Evolutionary conservation across 352 stramenopile species (phyloP).

Genomic region (Phytophthora pinifolia): DNA sequence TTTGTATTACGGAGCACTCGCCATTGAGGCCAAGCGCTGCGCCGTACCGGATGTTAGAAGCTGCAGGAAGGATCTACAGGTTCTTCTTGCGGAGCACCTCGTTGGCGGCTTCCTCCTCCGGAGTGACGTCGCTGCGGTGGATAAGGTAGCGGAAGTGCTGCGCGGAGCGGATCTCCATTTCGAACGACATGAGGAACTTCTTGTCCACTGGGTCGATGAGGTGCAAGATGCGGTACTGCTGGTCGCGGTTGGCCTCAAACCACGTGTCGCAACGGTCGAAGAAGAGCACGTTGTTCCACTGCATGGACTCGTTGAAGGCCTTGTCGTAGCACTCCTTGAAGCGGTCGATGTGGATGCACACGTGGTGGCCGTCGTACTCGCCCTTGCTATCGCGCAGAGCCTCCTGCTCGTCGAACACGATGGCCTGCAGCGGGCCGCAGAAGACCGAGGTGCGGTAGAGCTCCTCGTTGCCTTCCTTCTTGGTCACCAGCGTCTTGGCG

Average conservation of each 20-base stretch:
- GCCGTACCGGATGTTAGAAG: conserved; percentile 8
- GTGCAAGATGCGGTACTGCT: conserved; percentile 75
- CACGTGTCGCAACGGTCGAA: conserved; percentile 74
- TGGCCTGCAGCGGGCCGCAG: conserved; percentile 57
- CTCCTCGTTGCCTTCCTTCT: conserved; percentile 39
- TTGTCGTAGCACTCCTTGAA: conserved; percentile 70
- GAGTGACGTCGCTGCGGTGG: conserved; percentile 53
- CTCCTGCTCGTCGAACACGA: conserved; percentile 66
- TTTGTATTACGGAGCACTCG: conserved; percentile 26
- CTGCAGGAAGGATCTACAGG: conserved; percentile 34
- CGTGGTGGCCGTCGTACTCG: conserved; percentile 74
- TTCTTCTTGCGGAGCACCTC: conserved; percentile 62
- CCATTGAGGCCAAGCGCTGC: conserved; percentile 11
- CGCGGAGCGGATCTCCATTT: conserved; percentile 70
- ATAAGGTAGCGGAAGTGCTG: conserved; percentile 74
- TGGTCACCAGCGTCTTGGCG: conserved; percentile 48
- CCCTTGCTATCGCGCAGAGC: conserved; percentile 52
- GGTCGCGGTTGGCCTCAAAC: conserved; percentile 59
- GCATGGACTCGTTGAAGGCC: conserved; percentile 55
- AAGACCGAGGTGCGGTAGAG: conserved; percentile 47
- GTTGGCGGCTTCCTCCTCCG: conserved; percentile 52
- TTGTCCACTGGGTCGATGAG: conserved; percentile 64
- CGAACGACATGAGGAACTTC: conserved; percentile 64
- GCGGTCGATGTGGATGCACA: conserved; percentile 74
- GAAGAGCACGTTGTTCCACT: conserved; percentile 76